These are phyloP conservation scores for Aquilaria yunnanensis DNA, from an alignment of 345 rosid species.

Conservation along the genomic window DNA sequence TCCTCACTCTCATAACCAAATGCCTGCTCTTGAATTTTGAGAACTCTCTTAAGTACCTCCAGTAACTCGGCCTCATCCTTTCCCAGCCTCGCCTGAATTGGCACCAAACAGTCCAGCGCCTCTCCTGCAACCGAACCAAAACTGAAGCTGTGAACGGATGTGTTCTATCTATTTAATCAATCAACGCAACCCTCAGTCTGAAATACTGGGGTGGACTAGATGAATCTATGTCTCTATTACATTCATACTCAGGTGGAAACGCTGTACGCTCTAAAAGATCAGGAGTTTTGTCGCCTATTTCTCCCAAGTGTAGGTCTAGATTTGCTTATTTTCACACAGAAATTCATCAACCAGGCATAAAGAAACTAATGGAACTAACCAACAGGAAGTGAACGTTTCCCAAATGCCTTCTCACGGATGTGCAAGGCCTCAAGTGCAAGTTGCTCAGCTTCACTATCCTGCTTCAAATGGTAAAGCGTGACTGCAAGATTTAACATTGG, in stretches of 20 bases:
- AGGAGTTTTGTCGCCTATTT: neutral
- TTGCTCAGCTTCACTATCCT: slow-evolving; percentile 73
- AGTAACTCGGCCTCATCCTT: slow-evolving; percentile 39
- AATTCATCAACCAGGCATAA: neutral
- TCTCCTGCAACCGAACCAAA: slow-evolving; percentile 40
- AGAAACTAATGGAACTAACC: slow-evolving; percentile 39
- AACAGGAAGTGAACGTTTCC: slow-evolving; percentile 69
- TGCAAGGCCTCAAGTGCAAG: slow-evolving; percentile 47
- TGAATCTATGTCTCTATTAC: too few species aligned
- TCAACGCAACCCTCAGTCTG: neutral
- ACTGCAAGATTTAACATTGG: slow-evolving; percentile 78
- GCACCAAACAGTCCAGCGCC: slow-evolving; percentile 76
- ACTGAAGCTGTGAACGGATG: too few species aligned
- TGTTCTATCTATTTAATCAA: too few species aligned
- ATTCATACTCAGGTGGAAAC: too few species aligned
- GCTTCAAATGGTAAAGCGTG: slow-evolving; percentile 59
- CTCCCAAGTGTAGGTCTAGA: neutral
- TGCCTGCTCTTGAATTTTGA: slow-evolving; percentile 73
- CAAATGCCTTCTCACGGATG: slow-evolving; percentile 73
- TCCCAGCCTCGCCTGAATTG: slow-evolving; percentile 53
- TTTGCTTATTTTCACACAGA: neutral
- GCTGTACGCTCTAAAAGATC: too few species aligned
- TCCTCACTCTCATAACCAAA: slow-evolving; percentile 63
- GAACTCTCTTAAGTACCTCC: slow-evolving; percentile 47
- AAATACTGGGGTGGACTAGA: neutral